Evolutionary conservation across 768 basidiomycete genomes (phyloP), one percentile per base, ranked within the genome.

Genomic region (Macrocybe gigantea): DNA sequence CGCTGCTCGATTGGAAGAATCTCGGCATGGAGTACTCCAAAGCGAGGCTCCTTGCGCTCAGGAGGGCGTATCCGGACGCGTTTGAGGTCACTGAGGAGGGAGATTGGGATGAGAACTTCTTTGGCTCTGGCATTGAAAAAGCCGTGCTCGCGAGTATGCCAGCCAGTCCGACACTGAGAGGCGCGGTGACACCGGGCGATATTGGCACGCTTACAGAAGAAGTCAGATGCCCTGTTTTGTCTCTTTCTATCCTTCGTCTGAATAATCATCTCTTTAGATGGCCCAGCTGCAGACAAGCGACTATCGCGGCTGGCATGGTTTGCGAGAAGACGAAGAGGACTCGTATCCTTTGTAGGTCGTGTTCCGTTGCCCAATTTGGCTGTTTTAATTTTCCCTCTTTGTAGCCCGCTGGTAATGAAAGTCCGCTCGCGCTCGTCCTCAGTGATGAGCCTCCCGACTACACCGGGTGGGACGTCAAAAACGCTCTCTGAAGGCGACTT

Each of bases 1-100:
- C 95, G 11, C 66, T 99, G 48, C 73, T 99, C 50, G 96, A 99
- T 64, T 98, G 96, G 96, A 99, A 99, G 73, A 92, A 92, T 60
- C 72, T 99, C 31, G 96, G 96, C 2, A 79, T 98, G 52, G 96
- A 99, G 66, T 99, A 99, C 66, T 84, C 86, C 64, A 99, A 97
- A 73, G 88, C 92, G 22, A 73, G 96, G 37, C 93, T 95, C 67
- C 71, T 97, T 44, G 91, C 92, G 12, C 73, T 99, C 50, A 73
- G 95, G 55, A 75, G 95, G 33, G 96, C 95, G 11, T 98, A 99
- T 63, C 96, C 96, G 1, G 93, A 97, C 55, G 83, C 88, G 47
- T 97, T 96, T 33, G 42, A 34, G 10, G 31, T 72, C 77, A 83
- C 56, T 39, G 64, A 53, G 22, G 61, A 58, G 41, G 56, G 49